A percentile compares a stretch with the other conserved stretches of the same genome.
Evolutionary conservation across 1,284 basidiomycete genomes (phyloP).

Genomic region (Amylostereum areolatum): DNA sequence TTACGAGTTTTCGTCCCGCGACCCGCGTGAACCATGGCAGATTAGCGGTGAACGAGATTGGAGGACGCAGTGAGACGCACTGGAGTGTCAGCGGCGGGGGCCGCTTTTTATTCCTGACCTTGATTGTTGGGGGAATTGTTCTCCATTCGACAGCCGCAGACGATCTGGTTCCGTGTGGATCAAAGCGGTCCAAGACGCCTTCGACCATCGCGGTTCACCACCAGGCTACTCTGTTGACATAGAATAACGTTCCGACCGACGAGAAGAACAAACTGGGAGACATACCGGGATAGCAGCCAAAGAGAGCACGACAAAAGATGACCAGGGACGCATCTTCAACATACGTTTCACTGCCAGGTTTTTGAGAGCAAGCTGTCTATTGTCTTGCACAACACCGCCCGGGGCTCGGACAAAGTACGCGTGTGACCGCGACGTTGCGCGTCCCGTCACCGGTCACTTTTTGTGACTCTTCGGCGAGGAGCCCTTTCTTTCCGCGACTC

Average conservation of each 20-base stretch:
- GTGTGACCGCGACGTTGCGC: background rate
- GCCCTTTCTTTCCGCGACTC: background rate
- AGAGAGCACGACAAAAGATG: background rate
- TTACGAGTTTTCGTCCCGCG: background rate
- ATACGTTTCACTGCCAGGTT: background rate
- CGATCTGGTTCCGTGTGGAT: conserved; percentile 2
- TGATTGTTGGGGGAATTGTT: conserved; percentile 14
- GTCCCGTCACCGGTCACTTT: background rate
- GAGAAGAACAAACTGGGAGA: conserved; percentile 2
- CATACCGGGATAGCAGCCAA: background rate
- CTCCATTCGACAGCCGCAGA: conserved; percentile 14
- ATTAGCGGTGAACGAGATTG: background rate
- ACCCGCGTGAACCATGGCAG: background rate
- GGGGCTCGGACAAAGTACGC: background rate
- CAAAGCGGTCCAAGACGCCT: conserved; percentile 3
- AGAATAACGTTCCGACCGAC: conserved; percentile 3
- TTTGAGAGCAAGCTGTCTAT: background rate
- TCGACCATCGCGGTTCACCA: conserved; percentile 2
- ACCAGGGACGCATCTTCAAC: background rate
- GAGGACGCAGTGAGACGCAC: conserved; percentile 6
- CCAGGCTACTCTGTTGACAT: too few species aligned
- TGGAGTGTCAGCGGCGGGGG: conserved; percentile 13
- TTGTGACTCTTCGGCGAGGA: background rate
- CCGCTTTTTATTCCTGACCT: conserved; percentile 15
- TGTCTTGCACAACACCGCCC: background rate